phyloP scores from a whole-genome alignment of 768 basidiomycete genomes.

The Serendipita indica region DNA sequence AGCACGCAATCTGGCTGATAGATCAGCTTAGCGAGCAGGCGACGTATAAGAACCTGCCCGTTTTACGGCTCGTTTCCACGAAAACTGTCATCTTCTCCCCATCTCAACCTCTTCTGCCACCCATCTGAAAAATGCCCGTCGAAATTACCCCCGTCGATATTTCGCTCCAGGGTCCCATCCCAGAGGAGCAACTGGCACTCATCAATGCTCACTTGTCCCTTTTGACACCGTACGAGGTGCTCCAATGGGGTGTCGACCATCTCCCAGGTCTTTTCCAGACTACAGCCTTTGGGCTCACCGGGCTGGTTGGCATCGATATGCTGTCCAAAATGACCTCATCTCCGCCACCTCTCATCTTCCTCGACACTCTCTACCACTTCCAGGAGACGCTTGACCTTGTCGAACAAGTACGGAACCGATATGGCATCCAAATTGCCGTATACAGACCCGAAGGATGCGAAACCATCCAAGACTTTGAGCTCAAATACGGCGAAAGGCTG shows the following conservation, averaged over 20 bases:
- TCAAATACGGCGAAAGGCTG: slow-evolving; percentile 56
- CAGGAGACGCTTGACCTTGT: slow-evolving; percentile 82
- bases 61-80: background rate
- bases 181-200: slow-evolving; percentile 38
- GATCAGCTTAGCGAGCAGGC: background rate
- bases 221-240: slow-evolving; percentile 68
- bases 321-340: slow-evolving; percentile 59
- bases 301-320: slow-evolving; percentile 89
- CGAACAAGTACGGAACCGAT: slow-evolving; percentile 59
- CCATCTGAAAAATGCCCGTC: slow-evolving; percentile 7
- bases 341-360: slow-evolving; percentile 78
- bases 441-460: slow-evolving; percentile 65
- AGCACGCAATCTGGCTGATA: background rate
- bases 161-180: slow-evolving; percentile 39
- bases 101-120: background rate
- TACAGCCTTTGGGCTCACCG: slow-evolving; percentile 92
- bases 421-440: slow-evolving; percentile 56
- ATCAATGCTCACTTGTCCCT: slow-evolving; percentile 63
- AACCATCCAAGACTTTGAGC: slow-evolving; percentile 60
- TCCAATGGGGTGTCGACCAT: slow-evolving; percentile 69
- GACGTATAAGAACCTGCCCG: background rate
- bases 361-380: slow-evolving; percentile 96
- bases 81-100: background rate
- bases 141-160: slow-evolving; percentile 10
- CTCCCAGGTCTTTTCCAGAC: slow-evolving; percentile 80